These are phyloP conservation scores for Hypoxylon sp. DNA, from an alignment of 2,329 filamentous ascomycete genomes.

Conservation along the genomic window DNA sequence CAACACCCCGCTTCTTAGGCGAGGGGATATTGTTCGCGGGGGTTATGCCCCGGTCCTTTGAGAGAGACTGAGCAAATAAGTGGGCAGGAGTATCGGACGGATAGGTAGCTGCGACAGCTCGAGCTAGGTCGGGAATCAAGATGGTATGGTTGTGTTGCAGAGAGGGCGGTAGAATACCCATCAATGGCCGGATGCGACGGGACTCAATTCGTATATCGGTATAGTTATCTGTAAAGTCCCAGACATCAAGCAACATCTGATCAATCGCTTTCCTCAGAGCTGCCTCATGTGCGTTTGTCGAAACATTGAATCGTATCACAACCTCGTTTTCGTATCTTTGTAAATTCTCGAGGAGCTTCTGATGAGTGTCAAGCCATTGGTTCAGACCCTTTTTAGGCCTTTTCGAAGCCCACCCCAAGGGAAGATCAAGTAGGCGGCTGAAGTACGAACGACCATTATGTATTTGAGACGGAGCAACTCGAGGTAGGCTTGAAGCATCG, in stretches of 20 bases:
- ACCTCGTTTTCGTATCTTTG: slow-evolving; percentile 81
- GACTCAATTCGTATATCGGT: slow-evolving; percentile 87
- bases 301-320: slow-evolving; percentile 90
- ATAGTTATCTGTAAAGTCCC: slow-evolving; percentile 85
- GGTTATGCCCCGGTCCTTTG: slow-evolving; percentile 52
- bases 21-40: slow-evolving; percentile 51
- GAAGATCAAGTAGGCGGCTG: slow-evolving; percentile 48
- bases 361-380: slow-evolving; percentile 49
- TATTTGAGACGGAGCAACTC: slow-evolving; percentile 12
- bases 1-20: slow-evolving; percentile 58
- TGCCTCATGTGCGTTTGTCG: slow-evolving; percentile 56
- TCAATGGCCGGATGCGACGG: slow-evolving; percentile 81
- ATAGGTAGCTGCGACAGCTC: slow-evolving; percentile 83
- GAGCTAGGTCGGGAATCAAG: slow-evolving; percentile 84
- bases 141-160: slow-evolving; percentile 80
- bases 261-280: slow-evolving; percentile 52
- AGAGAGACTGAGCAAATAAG: slow-evolving; percentile 37
- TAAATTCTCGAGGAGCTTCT: slow-evolving; percentile 54
- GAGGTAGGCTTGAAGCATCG: slow-evolving; percentile 34
- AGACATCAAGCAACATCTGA: slow-evolving; percentile 86
- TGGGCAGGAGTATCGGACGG: slow-evolving; percentile 61
- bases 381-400: slow-evolving; percentile 43
- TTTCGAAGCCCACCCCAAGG: slow-evolving; percentile 41
- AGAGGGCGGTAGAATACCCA: slow-evolving; percentile 82
- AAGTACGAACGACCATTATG: slow-evolving; percentile 48